Percentiles rank a stretch among this genome's conserved stretches.
Conservation (phyloP, 306 rosid species). For the Quercus dentata region DNA sequence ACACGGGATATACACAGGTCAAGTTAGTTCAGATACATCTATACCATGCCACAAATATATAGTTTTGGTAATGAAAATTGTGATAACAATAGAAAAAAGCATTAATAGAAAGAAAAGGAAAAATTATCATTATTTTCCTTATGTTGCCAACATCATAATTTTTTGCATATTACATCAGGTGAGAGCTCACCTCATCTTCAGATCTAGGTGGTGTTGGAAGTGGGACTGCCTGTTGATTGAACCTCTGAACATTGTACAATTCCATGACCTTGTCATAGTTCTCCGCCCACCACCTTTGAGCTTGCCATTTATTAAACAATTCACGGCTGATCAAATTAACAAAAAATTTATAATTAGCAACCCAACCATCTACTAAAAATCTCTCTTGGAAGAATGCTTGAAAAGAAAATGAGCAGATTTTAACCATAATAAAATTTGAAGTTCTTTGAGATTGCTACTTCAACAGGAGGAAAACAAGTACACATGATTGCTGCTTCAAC, state of each 20-base stretch:
- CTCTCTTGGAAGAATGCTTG: not conserved
- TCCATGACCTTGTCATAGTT: constrained; percentile 96
- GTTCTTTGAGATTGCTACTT: not conserved
- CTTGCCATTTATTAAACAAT: constrained; percentile 91
- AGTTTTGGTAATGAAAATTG: not conserved
- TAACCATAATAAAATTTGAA: not conserved
- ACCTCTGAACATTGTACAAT: constrained; percentile 89
- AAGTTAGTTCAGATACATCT: not conserved
- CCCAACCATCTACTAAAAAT: constrained; percentile 3
- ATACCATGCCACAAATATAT: not conserved
- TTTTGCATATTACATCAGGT: constrained; percentile 11
- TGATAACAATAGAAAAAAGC: not conserved
- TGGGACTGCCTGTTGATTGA: constrained; percentile 80
- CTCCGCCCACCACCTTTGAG: constrained; percentile 95
- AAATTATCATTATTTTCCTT: constrained; percentile 1
- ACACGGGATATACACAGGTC: not conserved
- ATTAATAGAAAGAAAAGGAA: not conserved
- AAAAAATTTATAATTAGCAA: constrained; percentile 21
- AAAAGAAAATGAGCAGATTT: not conserved
- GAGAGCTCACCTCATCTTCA: constrained; percentile 73
- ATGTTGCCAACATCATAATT: not conserved
- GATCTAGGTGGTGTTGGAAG: constrained; percentile 87
- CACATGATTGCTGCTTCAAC: not conserved
- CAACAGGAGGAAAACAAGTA: not conserved
- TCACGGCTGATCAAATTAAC: constrained; percentile 63